These are phyloP conservation scores for Mycena chlorophos DNA, from an alignment of 768 basidiomycete species.

Conservation along the genomic window DNA sequence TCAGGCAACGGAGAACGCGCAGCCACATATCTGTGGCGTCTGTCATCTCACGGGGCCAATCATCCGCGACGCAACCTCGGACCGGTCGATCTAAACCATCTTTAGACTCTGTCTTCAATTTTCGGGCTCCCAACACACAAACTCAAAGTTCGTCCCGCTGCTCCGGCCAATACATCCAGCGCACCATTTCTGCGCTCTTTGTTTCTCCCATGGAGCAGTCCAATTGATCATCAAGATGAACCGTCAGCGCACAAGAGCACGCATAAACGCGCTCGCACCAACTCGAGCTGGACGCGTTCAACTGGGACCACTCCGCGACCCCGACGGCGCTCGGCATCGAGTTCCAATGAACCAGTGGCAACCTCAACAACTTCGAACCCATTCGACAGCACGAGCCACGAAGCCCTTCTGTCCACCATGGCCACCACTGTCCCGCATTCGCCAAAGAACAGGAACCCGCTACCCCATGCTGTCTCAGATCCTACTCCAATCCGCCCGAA, in stretches of 20 bases:
- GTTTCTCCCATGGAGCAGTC: constrained; percentile 33
- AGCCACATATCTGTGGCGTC: constrained; percentile 9
- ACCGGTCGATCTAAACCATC: constrained; percentile 17
- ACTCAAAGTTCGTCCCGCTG: constrained; percentile 44
- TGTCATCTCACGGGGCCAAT: constrained; percentile 9
- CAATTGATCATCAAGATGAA: constrained; percentile 23
- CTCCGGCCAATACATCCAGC: constrained; percentile 21
- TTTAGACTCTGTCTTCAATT: constrained; percentile 57
- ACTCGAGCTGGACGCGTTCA: constrained; percentile 19
- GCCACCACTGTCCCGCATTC: constrained; percentile 13
- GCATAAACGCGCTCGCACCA: constrained; percentile 16
- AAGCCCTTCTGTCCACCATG: constrained; percentile 10
- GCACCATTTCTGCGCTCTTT: constrained; percentile 37
- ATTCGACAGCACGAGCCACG: constrained; percentile 17
- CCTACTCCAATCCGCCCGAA: constrained; percentile 28
- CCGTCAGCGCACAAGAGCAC: constrained; percentile 2
- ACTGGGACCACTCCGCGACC: constrained; percentile 14
- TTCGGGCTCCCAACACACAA: constrained; percentile 63
- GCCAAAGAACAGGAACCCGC: constrained; percentile 7
- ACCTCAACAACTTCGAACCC: constrained; percentile 15
- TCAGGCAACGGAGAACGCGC: constrained; percentile 19
- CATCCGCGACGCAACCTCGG: not conserved
- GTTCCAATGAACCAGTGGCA: constrained; percentile 32
- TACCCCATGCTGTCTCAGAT: constrained; percentile 37
- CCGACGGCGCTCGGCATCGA: constrained; percentile 32